phyloP scores from a whole-genome alignment of 2,329 filamentous ascomycete species.

The Stachybotrys echinatus region DNA sequence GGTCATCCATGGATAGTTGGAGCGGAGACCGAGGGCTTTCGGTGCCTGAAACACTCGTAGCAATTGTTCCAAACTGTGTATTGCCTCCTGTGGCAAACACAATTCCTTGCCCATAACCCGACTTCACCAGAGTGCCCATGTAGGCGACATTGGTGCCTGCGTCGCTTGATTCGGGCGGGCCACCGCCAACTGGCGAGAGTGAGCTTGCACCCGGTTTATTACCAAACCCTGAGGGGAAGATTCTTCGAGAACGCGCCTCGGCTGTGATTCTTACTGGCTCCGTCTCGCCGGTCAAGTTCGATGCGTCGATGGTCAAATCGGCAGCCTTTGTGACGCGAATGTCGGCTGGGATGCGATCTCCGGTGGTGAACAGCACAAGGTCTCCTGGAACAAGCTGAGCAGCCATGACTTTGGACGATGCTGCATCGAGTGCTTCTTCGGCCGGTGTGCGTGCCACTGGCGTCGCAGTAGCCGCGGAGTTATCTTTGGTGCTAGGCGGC shows the following conservation, averaged over 20 bases:
- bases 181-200: conserved; percentile 39
- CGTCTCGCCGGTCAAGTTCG: conserved; percentile 94
- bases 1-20: conserved; percentile 94
- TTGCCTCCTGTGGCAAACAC: conserved; percentile 94
- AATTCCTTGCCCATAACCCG: conserved; percentile 89
- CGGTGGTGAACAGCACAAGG: conserved; percentile 88
- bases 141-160: conserved; percentile 90
- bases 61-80: conserved; percentile 95
- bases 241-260: conserved; percentile 41
- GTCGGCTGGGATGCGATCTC: conserved; percentile 93
- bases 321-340: conserved; percentile 87
- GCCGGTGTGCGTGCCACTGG: conserved; percentile 53
- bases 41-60: conserved; percentile 87
- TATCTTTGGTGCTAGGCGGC: conserved; percentile 39
- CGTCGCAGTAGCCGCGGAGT: conserved; percentile 35
- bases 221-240: conserved; percentile 20
- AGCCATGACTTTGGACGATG: conserved; percentile 81
- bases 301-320: conserved; percentile 91
- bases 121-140: conserved; percentile 95
- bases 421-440: conserved; percentile 61
- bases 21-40: conserved; percentile 92
- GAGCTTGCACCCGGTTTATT: conserved; percentile 34
- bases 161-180: conserved; percentile 55
- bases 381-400: conserved; percentile 86
- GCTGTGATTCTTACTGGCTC: conserved; percentile 80